Base-by-base conservation (phyloP, 352 stramenopile species). In the Pythium rhizo-oryzae region DNA sequence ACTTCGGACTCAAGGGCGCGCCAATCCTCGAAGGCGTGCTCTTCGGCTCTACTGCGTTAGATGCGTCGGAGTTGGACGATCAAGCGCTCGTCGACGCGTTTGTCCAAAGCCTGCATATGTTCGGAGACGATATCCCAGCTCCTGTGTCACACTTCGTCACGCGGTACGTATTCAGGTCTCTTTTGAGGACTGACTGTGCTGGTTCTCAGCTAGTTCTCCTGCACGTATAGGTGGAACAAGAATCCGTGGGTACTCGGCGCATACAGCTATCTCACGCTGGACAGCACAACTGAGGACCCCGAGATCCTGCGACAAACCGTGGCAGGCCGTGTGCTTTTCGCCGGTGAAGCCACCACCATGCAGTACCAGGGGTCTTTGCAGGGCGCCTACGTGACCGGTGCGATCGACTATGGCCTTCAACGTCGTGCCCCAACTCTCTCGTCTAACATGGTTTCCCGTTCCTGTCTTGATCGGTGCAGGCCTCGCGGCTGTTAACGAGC, bases 181-280 rank as follows among this genome's bases (percentile, higher is more conserved):
- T 9, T 1, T 54, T 33, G n/a, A 19, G 54, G 19, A n/a, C n/a
- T 9, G 9, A 24, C 13, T 47, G 41, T n/a, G 41, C 6, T 33
- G 28, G 6, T 33, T 33, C 15, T n/a, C 13, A 19, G 41, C 18
- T n/a, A 21, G 9, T 21, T 33, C 53, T 59, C 6, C 11, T 37
- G 37, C 24, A 23, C 39, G 47, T 84, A 47, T 52, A 87, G 79
- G 58, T 93, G 85, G 85, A 79, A 86, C 47, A 70, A 84, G 47
- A 78, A 93, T 55, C 72, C 66, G 44, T 89, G 79, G 73, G 74
- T 79, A 11, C 64, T 76, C 5, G 85, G 82, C 1, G 79, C 81
- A 2, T 93, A 92, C 64, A 91, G 80, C 62, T 89, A 76, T 52
- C 69, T 91, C 51, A 85, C 77, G 1, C 65, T 90, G n/a, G 80